Evolutionary conservation across 2,329 filamentous ascomycete genomes (phyloP).

Genomic region (Orbilia blumenaviensis): DNA sequence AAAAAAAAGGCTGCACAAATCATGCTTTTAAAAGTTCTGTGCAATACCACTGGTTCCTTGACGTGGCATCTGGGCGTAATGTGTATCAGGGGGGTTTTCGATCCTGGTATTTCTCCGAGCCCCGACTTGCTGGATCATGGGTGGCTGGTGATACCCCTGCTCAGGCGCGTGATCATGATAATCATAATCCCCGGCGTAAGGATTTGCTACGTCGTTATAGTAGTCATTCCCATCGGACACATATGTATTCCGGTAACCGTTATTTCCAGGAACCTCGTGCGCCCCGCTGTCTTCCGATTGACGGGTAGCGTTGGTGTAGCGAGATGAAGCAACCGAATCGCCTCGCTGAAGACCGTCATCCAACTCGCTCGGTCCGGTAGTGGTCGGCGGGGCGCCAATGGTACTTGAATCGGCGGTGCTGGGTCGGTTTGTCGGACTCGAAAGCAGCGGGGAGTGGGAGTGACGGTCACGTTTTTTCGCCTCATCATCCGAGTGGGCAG

Average conservation of each 20-base stretch:
- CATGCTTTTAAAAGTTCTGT: slow-evolving; percentile 80
- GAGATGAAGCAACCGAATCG: slow-evolving; percentile 93
- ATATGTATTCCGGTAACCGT: slow-evolving; percentile 64
- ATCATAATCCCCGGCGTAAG: slow-evolving; percentile 64
- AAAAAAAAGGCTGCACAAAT: not conserved
- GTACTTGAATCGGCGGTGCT: slow-evolving; percentile 79
- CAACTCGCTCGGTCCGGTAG: slow-evolving; percentile 72
- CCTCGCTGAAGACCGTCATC: slow-evolving; percentile 81
- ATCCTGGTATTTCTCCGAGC: slow-evolving; percentile 93
- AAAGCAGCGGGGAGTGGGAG: slow-evolving; percentile 73
- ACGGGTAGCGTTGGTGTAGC: slow-evolving; percentile 81
- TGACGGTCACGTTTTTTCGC: slow-evolving; percentile 71
- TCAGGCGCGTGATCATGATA: slow-evolving; percentile 59
- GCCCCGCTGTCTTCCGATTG: slow-evolving; percentile 73
- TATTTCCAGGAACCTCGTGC: slow-evolving; percentile 34
- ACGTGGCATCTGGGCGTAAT: slow-evolving; percentile 74
- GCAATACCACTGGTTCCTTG: slow-evolving; percentile 91
- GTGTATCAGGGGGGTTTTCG: slow-evolving; percentile 76
- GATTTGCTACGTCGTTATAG: slow-evolving; percentile 69
- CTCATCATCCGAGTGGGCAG: slow-evolving; percentile 22
- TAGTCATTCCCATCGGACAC: slow-evolving; percentile 65
- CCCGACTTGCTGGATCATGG: slow-evolving; percentile 90
- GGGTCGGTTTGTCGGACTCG: slow-evolving; percentile 64
- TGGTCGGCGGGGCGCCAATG: slow-evolving; percentile 77
- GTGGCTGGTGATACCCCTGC: slow-evolving; percentile 66